Evolutionary conservation across 495 filamentous ascomycete species (phyloP).

Genomic region (Platismatia glauca): DNA sequence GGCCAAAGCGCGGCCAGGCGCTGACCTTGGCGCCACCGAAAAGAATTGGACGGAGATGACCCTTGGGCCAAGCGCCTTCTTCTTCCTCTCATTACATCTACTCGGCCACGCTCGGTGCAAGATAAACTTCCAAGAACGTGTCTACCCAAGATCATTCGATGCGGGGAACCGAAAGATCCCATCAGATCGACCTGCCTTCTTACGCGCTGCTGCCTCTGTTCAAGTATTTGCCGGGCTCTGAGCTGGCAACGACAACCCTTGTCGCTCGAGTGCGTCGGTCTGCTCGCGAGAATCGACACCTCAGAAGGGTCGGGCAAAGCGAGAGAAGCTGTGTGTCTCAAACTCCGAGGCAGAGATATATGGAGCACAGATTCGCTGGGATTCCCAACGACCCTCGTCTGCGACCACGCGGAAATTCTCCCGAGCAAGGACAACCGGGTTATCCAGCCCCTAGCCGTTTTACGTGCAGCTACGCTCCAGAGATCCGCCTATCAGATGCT

Average conservation of each 20-base stretch:
- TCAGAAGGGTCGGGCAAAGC: too few relatives aligned
- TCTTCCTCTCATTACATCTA: background rate
- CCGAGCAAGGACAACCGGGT: background rate
- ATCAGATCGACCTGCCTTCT: background rate
- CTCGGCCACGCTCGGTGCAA: conserved; percentile 1
- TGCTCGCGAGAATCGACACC: too few relatives aligned
- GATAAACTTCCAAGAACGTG: background rate
- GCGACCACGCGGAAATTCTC: background rate
- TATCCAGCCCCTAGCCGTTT: background rate
- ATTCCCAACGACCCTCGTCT: background rate
- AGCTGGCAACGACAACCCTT: background rate
- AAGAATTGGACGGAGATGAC: background rate
- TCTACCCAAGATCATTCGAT: background rate
- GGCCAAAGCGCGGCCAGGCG: background rate
- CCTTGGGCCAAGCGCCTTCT: background rate
- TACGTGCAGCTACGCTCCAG: background rate
- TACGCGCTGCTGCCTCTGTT: background rate
- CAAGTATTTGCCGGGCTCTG: background rate
- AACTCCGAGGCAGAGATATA: background rate
- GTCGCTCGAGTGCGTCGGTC: background rate
- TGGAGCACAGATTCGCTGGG: background rate
- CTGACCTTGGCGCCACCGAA: background rate
- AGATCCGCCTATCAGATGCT: background rate
- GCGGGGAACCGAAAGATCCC: background rate
- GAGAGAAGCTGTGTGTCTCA: background rate